Conservation (phyloP, 1,139 yeast genomes). For the Candida dubliniensis region DNA sequence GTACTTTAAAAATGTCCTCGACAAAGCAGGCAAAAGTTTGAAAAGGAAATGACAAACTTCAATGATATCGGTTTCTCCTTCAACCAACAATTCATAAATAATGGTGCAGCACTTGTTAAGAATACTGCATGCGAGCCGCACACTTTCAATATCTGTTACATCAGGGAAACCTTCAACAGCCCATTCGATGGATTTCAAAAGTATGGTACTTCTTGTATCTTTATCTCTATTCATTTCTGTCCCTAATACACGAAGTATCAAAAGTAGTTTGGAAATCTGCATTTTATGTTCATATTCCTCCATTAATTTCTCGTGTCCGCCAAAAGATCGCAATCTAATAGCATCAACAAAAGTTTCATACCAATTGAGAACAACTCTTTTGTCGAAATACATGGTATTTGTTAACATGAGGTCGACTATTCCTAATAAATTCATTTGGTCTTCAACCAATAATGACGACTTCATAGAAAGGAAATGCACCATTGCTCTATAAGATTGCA, state of each 20-base stretch:
- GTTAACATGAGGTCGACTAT: conserved; percentile 55
- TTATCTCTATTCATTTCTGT: conserved; percentile 41
- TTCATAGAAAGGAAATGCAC: conserved; percentile 50
- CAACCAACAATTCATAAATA: conserved; percentile 29
- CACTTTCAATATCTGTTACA: conserved; percentile 54
- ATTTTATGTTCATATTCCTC: conserved; percentile 48
- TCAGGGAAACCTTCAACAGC: conserved; percentile 57
- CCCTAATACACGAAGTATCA: conserved; percentile 58
- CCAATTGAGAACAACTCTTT: conserved; percentile 37
- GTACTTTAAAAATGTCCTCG: conserved; percentile 52
- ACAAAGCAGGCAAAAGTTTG: conserved; percentile 52
- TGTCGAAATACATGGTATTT: conserved; percentile 40
- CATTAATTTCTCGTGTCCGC: conserved; percentile 37
- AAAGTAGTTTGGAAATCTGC: conserved; percentile 55
- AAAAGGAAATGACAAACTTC: conserved; percentile 46
- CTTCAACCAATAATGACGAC: conserved; percentile 50
- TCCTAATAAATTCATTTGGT: conserved; percentile 60
- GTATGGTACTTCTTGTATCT: conserved; percentile 45
- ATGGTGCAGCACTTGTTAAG: conserved; percentile 48
- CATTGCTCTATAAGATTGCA: conserved; percentile 39
- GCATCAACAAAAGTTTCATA: conserved; percentile 48
- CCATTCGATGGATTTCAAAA: conserved; percentile 60
- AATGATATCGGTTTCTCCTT: conserved; percentile 22
- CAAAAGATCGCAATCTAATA: conserved; percentile 56
- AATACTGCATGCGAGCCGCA: conserved; percentile 63